phyloP scores from a whole-genome alignment of 2,329 filamentous ascomycete genomes.

The Chrysoporthe deuterocubensis region DNA sequence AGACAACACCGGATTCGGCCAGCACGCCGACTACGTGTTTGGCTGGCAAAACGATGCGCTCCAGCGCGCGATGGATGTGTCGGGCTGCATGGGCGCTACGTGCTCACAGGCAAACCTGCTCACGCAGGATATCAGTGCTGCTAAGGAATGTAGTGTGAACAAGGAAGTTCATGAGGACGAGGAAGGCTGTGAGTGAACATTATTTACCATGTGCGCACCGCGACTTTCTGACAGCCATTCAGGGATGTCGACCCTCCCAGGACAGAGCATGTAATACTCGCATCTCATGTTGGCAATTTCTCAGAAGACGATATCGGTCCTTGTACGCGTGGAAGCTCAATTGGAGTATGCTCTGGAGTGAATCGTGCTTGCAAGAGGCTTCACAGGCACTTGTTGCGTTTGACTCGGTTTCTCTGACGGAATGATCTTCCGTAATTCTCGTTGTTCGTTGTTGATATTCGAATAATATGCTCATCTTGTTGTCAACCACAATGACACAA shows the following conservation, averaged over 20 bases:
- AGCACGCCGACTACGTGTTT: conserved; percentile 46
- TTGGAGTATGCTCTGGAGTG: background rate
- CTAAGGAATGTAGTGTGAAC: background rate
- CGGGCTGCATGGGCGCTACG: conserved; percentile 1
- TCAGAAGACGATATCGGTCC: background rate
- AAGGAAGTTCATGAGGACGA: conserved; percentile 5
- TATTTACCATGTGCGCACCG: background rate
- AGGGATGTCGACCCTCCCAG: conserved; percentile 4
- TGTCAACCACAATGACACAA: background rate
- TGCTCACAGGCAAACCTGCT: conserved; percentile 9
- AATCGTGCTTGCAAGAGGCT: background rate
- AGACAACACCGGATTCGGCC: conserved; percentile 39
- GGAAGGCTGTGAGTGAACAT: conserved; percentile 3
- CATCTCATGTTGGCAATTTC: background rate
- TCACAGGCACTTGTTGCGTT: background rate
- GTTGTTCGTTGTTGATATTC: background rate
- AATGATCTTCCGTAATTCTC: background rate
- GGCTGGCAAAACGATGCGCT: conserved; percentile 41
- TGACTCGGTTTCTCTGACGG: background rate
- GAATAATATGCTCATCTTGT: background rate
- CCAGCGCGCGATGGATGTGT: conserved; percentile 37
- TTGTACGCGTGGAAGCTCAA: background rate
- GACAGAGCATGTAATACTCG: background rate
- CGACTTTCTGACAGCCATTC: background rate
- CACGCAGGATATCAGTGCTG: conserved; percentile 4